Base-by-base conservation (phyloP, 176 grass and related monocot genomes). In the Hyparrhenia diplandra region DNA sequence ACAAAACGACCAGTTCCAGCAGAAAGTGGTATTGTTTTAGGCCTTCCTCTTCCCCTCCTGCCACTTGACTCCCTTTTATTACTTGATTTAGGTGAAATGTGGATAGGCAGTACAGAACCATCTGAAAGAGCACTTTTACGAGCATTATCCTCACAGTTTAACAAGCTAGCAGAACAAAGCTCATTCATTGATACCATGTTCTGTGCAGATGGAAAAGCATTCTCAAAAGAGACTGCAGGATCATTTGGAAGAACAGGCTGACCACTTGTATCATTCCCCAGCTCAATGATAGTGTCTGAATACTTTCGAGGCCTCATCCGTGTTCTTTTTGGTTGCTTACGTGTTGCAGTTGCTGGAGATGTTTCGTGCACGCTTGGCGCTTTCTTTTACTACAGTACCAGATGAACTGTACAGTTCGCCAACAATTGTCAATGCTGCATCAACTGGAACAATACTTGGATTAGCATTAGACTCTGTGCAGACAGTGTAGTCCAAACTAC, bases 391-490 rank as follows among this genome's bases (percentile, higher is more conserved):
- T 71, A n/a, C n/a, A n/a, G 40, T 42, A 14, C 24, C 68, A 28
- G 68, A 25, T 8, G 40, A 46, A 45, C 23, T 45, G 6, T 6
- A 27, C 2, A 27, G 13, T 28, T 71, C 2, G 13, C 28, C 39
- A 46, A 71, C 40, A 76, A 64, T 42, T 42, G 80, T 54, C 41
- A 67, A 36, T 28, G 47, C 23, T 72, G 20, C 67, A 76, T 88
- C 76, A 45, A 40, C 42, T 71, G 69, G 55, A 84, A 54, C 55
- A 77, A 83, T 49, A 84, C 54, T 81, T 68, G 65, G 40, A 84
- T 68, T 64, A 68, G 69, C 47, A 79, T 74, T 27, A 59, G 42
- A 67, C 25, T 66, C 75, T 14, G 69, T 11, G n/a, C n/a, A n/a
- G n/a, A n/a, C n/a, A n/a, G n/a, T n/a, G n/a, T n/a, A n/a, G n/a